Evolutionary conservation across 208 protist genomes (phyloP), one percentile per base, ranked within the genome.

Genomic region (Trypanosoma vivax): DNA sequence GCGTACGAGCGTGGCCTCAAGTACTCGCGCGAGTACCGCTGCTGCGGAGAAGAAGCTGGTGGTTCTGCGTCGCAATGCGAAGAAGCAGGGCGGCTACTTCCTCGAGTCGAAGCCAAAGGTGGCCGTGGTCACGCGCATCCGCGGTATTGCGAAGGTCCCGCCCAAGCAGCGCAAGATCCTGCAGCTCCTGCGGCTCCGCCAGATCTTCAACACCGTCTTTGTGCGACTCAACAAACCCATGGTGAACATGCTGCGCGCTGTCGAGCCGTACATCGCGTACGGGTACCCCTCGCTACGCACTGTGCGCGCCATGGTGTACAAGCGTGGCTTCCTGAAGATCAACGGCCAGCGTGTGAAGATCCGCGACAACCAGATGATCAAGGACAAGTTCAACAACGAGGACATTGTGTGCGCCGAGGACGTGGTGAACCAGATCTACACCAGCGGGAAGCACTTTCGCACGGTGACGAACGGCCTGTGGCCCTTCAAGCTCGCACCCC

Each of bases 161-260:
- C 98, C 99, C 62, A 98, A 98, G 79, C 82, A 90, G 69, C 78
- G 90, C 51, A 99, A 99, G 91, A 98, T 99, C 73, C 86, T 99
- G 6, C 90, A 98, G 80, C 88, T 99, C 11, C 81, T 99, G 55
- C 94, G 98, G 70, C 94, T 99, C 21, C 79, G 92, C 51, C 97
- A 99, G 88, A 99, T 99, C 88, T 90, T 99, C 94, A 99, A 99
- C 83, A 98, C 87, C 48, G 95, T 99, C 41, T 99, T 99, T 70
- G 83, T 99, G 61, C 92, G 92, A 60, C 48, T 99, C 25, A 99
- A 99, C 96, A 99, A 99, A 82, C 96, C 98, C 38, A 99, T 98
- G 31, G 78, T 99, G 65, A 99, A 98, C 72, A 99, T 99, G 98
- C 90, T 99, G 30, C 88, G 89, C 56, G 64, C 95, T 10, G 96